phyloP scores from a whole-genome alignment of 2,329 filamentous ascomycete species.

The Lachnellula cervina region DNA sequence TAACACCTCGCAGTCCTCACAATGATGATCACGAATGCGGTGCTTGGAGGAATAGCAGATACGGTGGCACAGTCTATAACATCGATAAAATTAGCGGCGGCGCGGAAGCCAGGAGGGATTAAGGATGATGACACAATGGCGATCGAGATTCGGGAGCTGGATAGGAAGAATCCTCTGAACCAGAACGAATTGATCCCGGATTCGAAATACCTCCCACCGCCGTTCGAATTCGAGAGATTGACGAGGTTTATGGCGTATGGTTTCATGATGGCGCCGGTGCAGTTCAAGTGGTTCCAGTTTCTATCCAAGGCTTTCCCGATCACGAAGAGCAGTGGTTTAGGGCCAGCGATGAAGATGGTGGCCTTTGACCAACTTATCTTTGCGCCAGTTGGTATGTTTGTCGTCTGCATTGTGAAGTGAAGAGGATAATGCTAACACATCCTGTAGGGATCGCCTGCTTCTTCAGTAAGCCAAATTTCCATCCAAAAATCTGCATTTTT shows the following conservation, averaged over 20 bases:
- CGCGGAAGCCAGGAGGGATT: slow-evolving; percentile 56
- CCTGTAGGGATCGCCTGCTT: background rate
- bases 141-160: slow-evolving; percentile 84
- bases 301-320: slow-evolving; percentile 79
- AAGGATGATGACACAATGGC: slow-evolving; percentile 64
- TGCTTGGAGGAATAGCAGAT: slow-evolving; percentile 92
- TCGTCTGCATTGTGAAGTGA: background rate
- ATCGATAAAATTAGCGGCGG: slow-evolving; percentile 64
- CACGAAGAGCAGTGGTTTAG: slow-evolving; percentile 67
- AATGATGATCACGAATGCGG: slow-evolving; percentile 98
- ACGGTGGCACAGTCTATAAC: slow-evolving; percentile 93
- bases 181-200: slow-evolving; percentile 63
- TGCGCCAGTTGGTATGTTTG: slow-evolving; percentile 68
- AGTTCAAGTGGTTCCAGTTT: slow-evolving; percentile 95
- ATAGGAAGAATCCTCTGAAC: slow-evolving; percentile 69
- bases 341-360: slow-evolving; percentile 82
- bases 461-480: background rate
- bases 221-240: slow-evolving; percentile 93
- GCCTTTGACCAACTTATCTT: slow-evolving; percentile 91
- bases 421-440: background rate
- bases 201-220: slow-evolving; percentile 61
- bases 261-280: slow-evolving; percentile 90
- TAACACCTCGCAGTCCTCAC: slow-evolving; percentile 64
- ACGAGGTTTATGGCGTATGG: slow-evolving; percentile 96
- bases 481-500: too few species aligned